Conservation (phyloP, 352 stramenopile species). For the Globisporangium irregulare region DNA sequence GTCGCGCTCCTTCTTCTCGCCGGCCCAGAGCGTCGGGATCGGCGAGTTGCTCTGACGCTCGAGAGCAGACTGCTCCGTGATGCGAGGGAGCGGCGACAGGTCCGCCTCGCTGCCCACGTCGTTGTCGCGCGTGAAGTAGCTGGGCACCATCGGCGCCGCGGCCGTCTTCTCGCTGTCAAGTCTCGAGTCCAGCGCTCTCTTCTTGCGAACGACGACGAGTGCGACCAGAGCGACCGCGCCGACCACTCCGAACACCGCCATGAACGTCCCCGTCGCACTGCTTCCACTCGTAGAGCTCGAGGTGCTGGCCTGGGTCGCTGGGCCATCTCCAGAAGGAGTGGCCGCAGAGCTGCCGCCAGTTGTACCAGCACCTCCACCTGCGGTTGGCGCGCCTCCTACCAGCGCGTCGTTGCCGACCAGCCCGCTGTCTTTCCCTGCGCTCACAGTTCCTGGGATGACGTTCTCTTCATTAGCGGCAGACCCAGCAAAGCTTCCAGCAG, state of each 20-base stretch:
- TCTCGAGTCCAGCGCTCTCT: conserved; percentile 34
- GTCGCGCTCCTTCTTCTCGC: conserved; percentile 24
- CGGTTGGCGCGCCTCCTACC: conserved; percentile 12
- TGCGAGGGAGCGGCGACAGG: conserved; percentile 28
- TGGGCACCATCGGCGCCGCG: conserved; percentile 30
- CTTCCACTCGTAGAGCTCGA: conserved; percentile 28
- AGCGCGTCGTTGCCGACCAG: neutral
- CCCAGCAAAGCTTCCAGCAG: neutral
- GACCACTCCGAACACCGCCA: conserved; percentile 47
- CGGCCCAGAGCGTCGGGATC: conserved; percentile 41
- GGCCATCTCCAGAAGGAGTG: neutral
- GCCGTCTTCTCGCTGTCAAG: conserved; percentile 43
- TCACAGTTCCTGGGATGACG: conserved; percentile 11
- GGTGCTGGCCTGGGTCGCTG: conserved; percentile 21
- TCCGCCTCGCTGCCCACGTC: conserved; percentile 22
- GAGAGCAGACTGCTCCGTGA: conserved; percentile 3
- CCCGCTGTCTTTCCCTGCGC: conserved; percentile 1
- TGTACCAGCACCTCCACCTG: conserved; percentile 20
- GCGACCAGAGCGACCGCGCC: conserved; percentile 39
- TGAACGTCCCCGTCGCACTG: conserved; percentile 38
- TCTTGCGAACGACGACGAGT: conserved; percentile 54
- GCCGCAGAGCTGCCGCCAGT: conserved; percentile 13
- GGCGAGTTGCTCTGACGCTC: conserved; percentile 30
- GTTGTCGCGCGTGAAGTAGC: conserved; percentile 37
- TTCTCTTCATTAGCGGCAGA: conserved; percentile 16